Evolutionary conservation across 2,329 filamentous ascomycete species (phyloP), one percentile per base, ranked within the genome.

Genomic region (Talaromyces pinophilus): DNA sequence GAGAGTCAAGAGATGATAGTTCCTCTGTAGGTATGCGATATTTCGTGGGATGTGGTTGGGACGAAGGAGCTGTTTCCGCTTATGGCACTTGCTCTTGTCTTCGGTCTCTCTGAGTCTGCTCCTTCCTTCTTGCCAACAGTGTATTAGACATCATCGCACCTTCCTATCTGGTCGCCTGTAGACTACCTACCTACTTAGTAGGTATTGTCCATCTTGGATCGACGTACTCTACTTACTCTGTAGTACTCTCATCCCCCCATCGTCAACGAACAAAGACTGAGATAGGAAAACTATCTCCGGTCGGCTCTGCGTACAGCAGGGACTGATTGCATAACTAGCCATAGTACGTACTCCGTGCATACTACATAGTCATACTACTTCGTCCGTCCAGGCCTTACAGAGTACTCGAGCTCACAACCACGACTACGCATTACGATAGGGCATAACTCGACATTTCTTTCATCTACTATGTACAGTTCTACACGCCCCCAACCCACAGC

Each of bases 401-500:
- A 25, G 25, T 25, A 25, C 17, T 35, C 30, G 30, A 44, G 55
- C 10, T n/a, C 59, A 62, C 28, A 38, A 15, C 3, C 19, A 13
- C 25, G 28, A 59, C 19, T 50, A 8, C 8, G 44, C 8, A 19
- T 44, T 44, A 44, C 44, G 19, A 3, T 48, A 25, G 30, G 52
- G 52, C 30, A 55, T 35, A 22, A 15, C 30, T 55, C n/a, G n/a
- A 40, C 33, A 30, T 38, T 62, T 40, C 59, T 62, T 62, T 62
- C 59, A 50, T 19, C 13, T 19, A 19, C 19, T 19, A 19, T 19
- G 19, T 19, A 19, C 19, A 19, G 19, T 19, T 19, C 19, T n/a
- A 30, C 25, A 19, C 38, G 57, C 57, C 57, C 30, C 57, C 22
- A 44, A 13, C 33, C 59, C 59, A 50, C 42, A 46, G 25, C 28